Evolutionary conservation across 2,329 filamentous ascomycete species (phyloP).

Genomic region (Thelonectria discophora): DNA sequence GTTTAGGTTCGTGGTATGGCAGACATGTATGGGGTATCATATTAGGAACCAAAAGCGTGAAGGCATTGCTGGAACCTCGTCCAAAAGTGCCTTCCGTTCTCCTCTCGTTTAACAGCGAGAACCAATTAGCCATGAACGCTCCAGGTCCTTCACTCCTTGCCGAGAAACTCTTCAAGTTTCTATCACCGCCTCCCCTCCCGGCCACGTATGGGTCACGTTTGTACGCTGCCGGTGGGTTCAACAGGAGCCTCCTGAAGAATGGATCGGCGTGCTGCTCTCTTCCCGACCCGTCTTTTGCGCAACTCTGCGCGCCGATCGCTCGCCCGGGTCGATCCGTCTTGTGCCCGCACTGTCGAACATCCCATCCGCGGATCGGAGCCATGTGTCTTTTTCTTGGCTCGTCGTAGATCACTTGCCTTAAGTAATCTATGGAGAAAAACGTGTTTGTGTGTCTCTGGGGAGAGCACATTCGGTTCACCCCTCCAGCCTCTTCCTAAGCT

Average conservation of each 20-base stretch:
- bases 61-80: too few relatives aligned
- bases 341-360: slow-evolving; percentile 12
- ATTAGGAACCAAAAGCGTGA: too few relatives aligned
- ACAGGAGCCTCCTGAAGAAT: slow-evolving; percentile 6
- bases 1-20: too few relatives aligned
- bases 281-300: slow-evolving; percentile 24
- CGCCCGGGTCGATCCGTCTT: slow-evolving; percentile 10
- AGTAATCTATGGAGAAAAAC: not conserved
- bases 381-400: not conserved
- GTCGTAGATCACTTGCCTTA: slow-evolving; percentile 7
- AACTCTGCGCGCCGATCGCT: slow-evolving; percentile 23
- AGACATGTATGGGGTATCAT: too few relatives aligned
- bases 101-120: not conserved
- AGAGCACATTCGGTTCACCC: slow-evolving; percentile 31
- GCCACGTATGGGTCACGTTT: not conserved
- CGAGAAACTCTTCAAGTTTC: not conserved
- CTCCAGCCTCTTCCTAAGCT: slow-evolving; percentile 62
- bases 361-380: slow-evolving; percentile 1
- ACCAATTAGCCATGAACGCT: not conserved
- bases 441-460: not conserved
- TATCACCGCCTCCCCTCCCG: not conserved
- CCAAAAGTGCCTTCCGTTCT: too few relatives aligned
- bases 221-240: slow-evolving; percentile 2
- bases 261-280: slow-evolving; percentile 27
- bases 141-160: not conserved